phyloP scores from a whole-genome alignment of 176 grass and related monocot genomes.

The Triticum aestivum region DNA sequence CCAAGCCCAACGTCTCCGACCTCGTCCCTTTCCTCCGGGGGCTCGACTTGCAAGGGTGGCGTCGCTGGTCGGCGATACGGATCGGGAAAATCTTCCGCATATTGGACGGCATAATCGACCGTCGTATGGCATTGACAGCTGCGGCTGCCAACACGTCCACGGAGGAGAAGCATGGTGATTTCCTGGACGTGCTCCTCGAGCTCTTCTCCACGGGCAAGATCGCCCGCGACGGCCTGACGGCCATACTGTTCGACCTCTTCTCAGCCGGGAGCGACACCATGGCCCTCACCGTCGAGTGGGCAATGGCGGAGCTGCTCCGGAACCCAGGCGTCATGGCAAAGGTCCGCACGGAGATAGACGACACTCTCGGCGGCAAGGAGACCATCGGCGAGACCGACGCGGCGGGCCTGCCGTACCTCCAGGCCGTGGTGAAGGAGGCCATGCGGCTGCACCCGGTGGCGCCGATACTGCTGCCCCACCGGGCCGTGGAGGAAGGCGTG shows the following conservation, averaged over 20 bases:
- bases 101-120: slow-evolving; percentile 28
- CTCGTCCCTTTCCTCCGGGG: slow-evolving; percentile 31
- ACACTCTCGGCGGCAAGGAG: neutral
- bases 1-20: slow-evolving; percentile 34
- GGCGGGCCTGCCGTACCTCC: neutral
- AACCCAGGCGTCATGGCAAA: neutral
- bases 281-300: neutral
- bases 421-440: neutral
- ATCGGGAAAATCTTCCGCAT: neutral
- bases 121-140: neutral
- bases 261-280: neutral
- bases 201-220: neutral
- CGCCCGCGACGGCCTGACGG: neutral
- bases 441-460: neutral
- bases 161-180: slow-evolving; percentile 12
- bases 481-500: neutral
- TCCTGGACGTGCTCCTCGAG: slow-evolving; percentile 29
- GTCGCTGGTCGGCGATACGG: neutral
- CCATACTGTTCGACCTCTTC: neutral
- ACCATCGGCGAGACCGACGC: neutral
- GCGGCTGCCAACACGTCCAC: neutral
- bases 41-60: slow-evolving; percentile 29
- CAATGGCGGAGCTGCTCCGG: neutral
- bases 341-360: neutral
- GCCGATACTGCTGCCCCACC: neutral